Percentiles rank a stretch among this genome's conserved stretches.
phyloP scores from a whole-genome alignment of 2,329 filamentous ascomycete genomes.

The Rugonectria rugulosa region DNA sequence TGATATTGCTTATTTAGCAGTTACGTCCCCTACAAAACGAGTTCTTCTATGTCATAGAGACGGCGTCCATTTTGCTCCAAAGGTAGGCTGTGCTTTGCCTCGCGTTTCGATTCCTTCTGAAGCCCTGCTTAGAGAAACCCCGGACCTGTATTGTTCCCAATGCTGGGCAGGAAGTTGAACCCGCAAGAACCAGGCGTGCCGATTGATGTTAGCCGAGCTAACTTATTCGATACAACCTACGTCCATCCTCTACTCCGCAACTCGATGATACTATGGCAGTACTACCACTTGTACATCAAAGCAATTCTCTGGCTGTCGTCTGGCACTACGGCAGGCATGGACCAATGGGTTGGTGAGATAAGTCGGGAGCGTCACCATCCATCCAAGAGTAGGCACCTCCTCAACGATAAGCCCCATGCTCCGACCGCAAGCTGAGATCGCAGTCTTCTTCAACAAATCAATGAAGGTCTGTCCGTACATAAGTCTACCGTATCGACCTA shows the following conservation, averaged over 20 bases:
- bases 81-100: constrained; percentile 28
- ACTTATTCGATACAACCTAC: constrained; percentile 15
- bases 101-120: constrained; percentile 41
- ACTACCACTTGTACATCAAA: no score
- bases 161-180: no score
- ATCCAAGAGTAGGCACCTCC: no score
- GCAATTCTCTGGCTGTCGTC: not conserved
- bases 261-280: no score
- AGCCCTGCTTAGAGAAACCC: not conserved
- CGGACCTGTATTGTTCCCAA: not conserved
- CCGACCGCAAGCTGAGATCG: no score
- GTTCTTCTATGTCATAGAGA: constrained; percentile 51
- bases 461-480: no score
- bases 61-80: constrained; percentile 41
- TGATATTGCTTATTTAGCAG: constrained; percentile 50
- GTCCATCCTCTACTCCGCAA: constrained; percentile 6
- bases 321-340: not conserved
- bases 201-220: constrained; percentile 21
- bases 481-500: no score
- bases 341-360: no score
- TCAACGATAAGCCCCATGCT: no score
- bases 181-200: constrained; percentile 23
- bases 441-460: no score
- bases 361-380: no score
- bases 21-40: constrained; percentile 48